A percentile compares a stretch with the other conserved stretches of the same genome.
phyloP scores from a whole-genome alignment of 2,329 filamentous ascomycete genomes.

The Rachicladosporium sp. region DNA sequence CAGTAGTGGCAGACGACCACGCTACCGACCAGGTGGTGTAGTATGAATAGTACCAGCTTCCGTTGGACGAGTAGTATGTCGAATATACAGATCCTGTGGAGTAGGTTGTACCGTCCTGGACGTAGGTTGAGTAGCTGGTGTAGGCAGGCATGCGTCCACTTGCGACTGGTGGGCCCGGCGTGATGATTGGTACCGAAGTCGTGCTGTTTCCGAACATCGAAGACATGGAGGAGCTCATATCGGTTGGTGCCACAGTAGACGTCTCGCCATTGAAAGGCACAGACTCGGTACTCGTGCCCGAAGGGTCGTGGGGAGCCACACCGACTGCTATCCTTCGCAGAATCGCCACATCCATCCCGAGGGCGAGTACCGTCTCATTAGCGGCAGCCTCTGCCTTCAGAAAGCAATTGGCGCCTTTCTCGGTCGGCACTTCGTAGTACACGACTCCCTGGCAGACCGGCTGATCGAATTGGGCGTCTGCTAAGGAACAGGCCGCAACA shows the following conservation, averaged over 20 bases:
- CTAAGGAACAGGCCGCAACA: constrained; percentile 21
- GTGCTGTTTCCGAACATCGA: constrained; percentile 17
- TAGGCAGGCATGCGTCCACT: constrained; percentile 11
- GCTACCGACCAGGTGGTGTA: constrained; percentile 17
- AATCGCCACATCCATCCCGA: constrained; percentile 19
- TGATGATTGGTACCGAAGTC: constrained; percentile 18
- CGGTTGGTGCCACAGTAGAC: constrained; percentile 9
- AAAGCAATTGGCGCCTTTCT: constrained; percentile 20
- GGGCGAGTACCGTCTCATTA: constrained; percentile 13
- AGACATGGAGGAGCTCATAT: constrained; percentile 18
- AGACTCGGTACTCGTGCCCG: constrained; percentile 14
- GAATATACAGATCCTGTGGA: constrained; percentile 19
- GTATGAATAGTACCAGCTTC: constrained; percentile 20
- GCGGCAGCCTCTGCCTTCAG: constrained; percentile 15
- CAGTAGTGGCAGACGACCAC: constrained; percentile 19
- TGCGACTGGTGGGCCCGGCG: constrained; percentile 13
- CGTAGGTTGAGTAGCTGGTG: constrained; percentile 17
- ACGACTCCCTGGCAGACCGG: constrained; percentile 22
- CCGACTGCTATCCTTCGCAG: constrained; percentile 18
- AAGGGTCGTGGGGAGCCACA: constrained; percentile 9
- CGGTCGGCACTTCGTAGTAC: constrained; percentile 14
- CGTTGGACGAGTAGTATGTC: constrained; percentile 14
- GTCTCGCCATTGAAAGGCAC: constrained; percentile 11
- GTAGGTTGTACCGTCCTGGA: constrained; percentile 19
- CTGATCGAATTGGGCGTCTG: constrained; percentile 15